Evolutionary conservation across 2,329 filamentous ascomycete species (phyloP), one percentile per base, ranked within the genome.

Genomic region (Colletotrichum coccodes): DNA sequence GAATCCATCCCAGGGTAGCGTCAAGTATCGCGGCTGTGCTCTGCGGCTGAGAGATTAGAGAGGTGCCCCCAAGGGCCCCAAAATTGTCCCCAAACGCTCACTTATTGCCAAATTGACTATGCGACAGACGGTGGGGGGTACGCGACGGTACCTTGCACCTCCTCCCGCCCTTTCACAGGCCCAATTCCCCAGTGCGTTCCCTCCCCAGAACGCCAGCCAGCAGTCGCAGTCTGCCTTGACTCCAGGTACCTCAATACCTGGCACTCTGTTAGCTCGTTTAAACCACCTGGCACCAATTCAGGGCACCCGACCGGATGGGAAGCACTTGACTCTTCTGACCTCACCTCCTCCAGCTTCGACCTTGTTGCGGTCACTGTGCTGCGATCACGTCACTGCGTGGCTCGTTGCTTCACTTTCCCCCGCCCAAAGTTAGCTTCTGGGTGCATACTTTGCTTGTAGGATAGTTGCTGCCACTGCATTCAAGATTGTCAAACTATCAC

Each of bases 21-120:
- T 32, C 34, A 65, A 34, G 64, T 58, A 53, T 56, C 32, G 56
- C 42, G 62, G 56, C 66, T 54, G 61, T 60, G 62, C 61, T 38
- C 40, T 49, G 56, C 66, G 54, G 61, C 61, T 66, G 62, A 65
- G 44, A 65, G 28, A 28, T 11, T 4, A 28, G 28, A 30, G 40
- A 57, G 30, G 32, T 46, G 23, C 61, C 63, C 36, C 36, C 46
- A 11, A 62, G 26, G 16, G 40, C 58, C 40, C 49, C 59, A n/a
- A 56, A 63, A 46, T 23, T 30, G 23, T 46, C 6, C 52, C n/a
- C 14, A 64, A n/a, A 28, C 21, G 52, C 52, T n/a, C 34, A 11
- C n/a, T 34, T 28, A 21, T 40, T 42, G 30, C 34, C 18, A 46
- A 47, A 44, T 60, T 64, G 60, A 68, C 46, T 65, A 21, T 66